Base-by-base conservation (phyloP, 768 basidiomycete genomes). In the Psilocybe sp. region DNA sequence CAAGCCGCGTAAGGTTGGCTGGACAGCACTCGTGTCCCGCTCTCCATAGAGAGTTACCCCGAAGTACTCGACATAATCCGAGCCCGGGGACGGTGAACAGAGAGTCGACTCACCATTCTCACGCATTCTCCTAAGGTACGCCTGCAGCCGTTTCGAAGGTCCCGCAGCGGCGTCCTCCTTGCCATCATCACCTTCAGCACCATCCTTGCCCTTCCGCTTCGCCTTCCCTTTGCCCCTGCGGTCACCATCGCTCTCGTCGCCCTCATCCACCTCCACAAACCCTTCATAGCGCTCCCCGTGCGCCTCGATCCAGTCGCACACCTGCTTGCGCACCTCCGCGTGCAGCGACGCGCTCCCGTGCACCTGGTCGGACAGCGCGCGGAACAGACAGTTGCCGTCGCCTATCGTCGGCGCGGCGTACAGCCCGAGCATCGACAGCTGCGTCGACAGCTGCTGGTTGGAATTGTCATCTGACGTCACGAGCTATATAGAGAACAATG, bases 351-450 rank as follows among this genome's bases (percentile, higher is more conserved):
- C 82, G 2, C 86, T 76, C 52, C 93, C 93, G 57, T 86, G 82
- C 14, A 92, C 74, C 65, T 96, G 93, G 69, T 96, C 93, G 40
- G 87, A 85, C 47, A 95, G 76, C 0, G 93, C 91, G 40, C 92
- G 85, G 69, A 95, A 97, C 55, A 97, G 81, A 68, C 93, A 97
- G 70, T 95, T 96, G 41, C 94, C 93, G 67, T 96, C 89, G 44
- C 91, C 92, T 38, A 91, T 67, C 14, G 89, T 95, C 55, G 82
- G 76, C 3, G 89, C 89, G n/a, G 92, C 87, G 64, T 95, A 95
- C 8, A 95, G 75, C 2, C 92, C 91, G 46, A 92, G 71, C 5
- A 82, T 75, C 43, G 82, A 80, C 35, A 96, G 82, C 69, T 94
- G 90, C 47, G 76, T 72, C 5, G 75, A 81, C 55, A 95, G 83